A percentile compares a stretch with the other conserved stretches of the same genome.
phyloP scores from a whole-genome alignment of 2,329 filamentous ascomycete species.

The Reticulascus tulasneorum region DNA sequence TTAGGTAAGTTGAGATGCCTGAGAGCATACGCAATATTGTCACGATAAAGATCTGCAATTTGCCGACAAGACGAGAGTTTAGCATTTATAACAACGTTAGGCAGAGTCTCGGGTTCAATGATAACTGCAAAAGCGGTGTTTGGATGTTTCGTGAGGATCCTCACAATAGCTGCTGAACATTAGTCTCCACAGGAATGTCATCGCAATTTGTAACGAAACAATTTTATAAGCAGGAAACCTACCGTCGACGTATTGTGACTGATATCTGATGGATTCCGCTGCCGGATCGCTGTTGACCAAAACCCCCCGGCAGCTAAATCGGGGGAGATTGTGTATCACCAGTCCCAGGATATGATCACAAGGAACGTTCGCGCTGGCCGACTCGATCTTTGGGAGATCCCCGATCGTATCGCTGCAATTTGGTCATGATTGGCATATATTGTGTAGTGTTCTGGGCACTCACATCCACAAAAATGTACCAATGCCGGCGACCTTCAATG shows the following conservation, averaged over 20 bases:
- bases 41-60: constrained; percentile 50
- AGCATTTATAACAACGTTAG: constrained; percentile 60
- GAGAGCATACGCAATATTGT: constrained; percentile 52
- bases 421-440: no score
- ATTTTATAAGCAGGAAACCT: no score
- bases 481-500: constrained; percentile 31
- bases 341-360: constrained; percentile 38
- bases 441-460: constrained; percentile 14
- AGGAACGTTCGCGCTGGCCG: constrained; percentile 29
- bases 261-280: constrained; percentile 42
- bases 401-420: constrained; percentile 30
- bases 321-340: constrained; percentile 61
- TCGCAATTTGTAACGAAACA: no score
- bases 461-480: constrained; percentile 37
- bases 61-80: constrained; percentile 49
- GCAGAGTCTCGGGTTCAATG: constrained; percentile 59
- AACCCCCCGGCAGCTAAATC: constrained; percentile 59
- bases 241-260: constrained; percentile 37
- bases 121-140: constrained; percentile 40
- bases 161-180: constrained; percentile 49
- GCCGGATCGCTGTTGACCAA: constrained; percentile 62
- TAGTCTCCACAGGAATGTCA: no score
- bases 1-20: constrained; percentile 54
- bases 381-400: constrained; percentile 32
- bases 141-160: constrained; percentile 48